Conservation (phyloP, 2,329 filamentous ascomycete genomes). For the Aspergillus hortae region DNA sequence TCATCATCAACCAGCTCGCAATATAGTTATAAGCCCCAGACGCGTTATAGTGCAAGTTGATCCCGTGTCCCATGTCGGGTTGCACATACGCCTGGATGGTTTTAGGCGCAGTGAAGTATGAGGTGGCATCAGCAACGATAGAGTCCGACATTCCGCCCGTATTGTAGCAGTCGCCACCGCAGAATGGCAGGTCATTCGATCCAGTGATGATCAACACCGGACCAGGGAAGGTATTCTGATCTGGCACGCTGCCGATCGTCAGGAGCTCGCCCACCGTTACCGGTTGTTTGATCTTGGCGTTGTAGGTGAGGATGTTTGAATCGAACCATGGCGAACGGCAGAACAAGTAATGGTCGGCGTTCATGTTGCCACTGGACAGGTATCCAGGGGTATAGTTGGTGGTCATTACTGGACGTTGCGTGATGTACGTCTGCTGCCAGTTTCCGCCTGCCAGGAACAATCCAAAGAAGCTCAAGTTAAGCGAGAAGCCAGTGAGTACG, state of each 20-base stretch:
- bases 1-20: background rate
- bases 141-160: slow-evolving; percentile 15
- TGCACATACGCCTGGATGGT: slow-evolving; percentile 23
- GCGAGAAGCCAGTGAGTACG: slow-evolving; percentile 38
- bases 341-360: slow-evolving; percentile 16
- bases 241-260: slow-evolving; percentile 11
- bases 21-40: slow-evolving; percentile 21
- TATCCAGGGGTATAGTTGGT: slow-evolving; percentile 20
- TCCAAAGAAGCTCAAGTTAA: slow-evolving; percentile 19
- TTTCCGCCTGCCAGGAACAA: slow-evolving; percentile 18
- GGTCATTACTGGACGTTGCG: slow-evolving; percentile 11
- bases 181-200: slow-evolving; percentile 20
- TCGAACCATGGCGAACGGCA: slow-evolving; percentile 14
- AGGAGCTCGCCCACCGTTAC: slow-evolving; percentile 25
- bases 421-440: slow-evolving; percentile 14
- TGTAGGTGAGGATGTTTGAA: slow-evolving; percentile 8
- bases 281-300: slow-evolving; percentile 22
- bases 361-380: slow-evolving; percentile 14
- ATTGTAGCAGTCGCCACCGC: slow-evolving; percentile 23
- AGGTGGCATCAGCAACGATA: slow-evolving; percentile 12
- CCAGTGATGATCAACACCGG: slow-evolving; percentile 26
- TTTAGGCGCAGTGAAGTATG: slow-evolving; percentile 9
- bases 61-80: slow-evolving; percentile 23
- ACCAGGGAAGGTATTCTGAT: slow-evolving; percentile 14
- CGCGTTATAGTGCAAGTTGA: slow-evolving; percentile 28